phyloP scores from a whole-genome alignment of 2,329 filamentous ascomycete genomes.

The Fusarium sp. region DNA sequence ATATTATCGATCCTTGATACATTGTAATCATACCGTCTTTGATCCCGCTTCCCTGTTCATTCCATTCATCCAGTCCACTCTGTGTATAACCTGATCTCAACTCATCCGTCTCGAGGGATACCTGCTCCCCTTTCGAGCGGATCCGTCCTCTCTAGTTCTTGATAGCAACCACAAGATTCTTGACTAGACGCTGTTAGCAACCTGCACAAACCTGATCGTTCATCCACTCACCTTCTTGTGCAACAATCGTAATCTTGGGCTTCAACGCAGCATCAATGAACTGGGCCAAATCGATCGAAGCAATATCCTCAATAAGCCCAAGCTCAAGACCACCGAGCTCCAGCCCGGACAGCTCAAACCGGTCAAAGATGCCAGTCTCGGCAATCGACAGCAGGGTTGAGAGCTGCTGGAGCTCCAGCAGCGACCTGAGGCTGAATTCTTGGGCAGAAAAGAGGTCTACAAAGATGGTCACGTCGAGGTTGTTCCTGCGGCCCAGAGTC shows the following conservation, averaged over 20 bases:
- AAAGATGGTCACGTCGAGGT: conserved; percentile 57
- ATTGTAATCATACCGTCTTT: too few species aligned
- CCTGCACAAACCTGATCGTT: accelerated
- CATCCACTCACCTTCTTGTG: conserved; percentile 35
- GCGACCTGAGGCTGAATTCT: conserved; percentile 53
- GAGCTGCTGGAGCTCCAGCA: conserved; percentile 54
- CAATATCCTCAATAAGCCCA: conserved; percentile 44
- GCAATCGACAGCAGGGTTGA: conserved; percentile 51
- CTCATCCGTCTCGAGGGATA: conserved; percentile 9
- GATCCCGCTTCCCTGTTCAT: too few species aligned
- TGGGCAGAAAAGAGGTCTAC: conserved; percentile 53
- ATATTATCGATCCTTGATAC: too few species aligned
- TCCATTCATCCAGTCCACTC: too few species aligned
- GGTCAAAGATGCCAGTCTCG: conserved; percentile 44
- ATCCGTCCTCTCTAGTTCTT: conserved; percentile 2
- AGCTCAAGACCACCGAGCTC: conserved; percentile 44
- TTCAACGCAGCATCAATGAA: conserved; percentile 44
- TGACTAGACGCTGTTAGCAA: conserved; percentile 14
- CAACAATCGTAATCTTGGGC: conserved; percentile 45
- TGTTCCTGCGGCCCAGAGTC: conserved; percentile 52
- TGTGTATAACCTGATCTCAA: too few species aligned
- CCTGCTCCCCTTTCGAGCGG: conserved; percentile 21
- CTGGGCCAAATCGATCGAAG: conserved; percentile 42
- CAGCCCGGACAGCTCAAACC: conserved; percentile 43
- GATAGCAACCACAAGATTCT: conserved; percentile 9